Percentiles rank a stretch among this genome's conserved stretches.
Evolutionary conservation across 2,329 filamentous ascomycete genomes (phyloP).

Genomic region (Colletotrichum lupini): DNA sequence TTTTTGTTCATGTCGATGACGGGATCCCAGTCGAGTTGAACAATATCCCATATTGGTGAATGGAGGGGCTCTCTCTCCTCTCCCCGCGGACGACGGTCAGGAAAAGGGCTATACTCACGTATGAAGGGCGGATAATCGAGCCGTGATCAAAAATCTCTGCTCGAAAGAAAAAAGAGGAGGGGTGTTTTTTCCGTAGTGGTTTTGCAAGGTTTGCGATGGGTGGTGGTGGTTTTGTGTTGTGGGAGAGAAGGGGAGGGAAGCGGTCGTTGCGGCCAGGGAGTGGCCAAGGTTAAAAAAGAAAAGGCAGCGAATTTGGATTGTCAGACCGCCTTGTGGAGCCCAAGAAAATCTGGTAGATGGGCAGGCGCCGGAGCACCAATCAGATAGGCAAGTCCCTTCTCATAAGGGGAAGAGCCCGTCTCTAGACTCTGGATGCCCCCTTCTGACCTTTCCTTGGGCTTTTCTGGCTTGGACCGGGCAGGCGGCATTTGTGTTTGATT

Average conservation of each 20-base stretch:
- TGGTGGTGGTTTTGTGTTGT: conserved; percentile 34
- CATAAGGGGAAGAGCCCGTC: conserved; percentile 14
- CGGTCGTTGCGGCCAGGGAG: conserved; percentile 25
- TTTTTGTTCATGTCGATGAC: background rate
- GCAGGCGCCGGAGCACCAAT: conserved; percentile 25
- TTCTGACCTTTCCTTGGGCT: background rate
- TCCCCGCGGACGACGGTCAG: background rate
- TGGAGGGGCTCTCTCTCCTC: background rate
- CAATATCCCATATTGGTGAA: background rate
- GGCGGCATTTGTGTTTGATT: background rate
- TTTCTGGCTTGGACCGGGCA: background rate
- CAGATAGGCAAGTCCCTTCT: conserved; percentile 28
- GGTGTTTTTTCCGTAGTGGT: background rate
- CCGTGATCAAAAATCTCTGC: conserved; percentile 29
- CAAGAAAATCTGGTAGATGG: conserved; percentile 26
- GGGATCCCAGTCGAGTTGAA: background rate
- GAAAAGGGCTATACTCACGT: conserved; percentile 14
- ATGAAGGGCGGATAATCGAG: background rate
- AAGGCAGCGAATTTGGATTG: conserved; percentile 21
- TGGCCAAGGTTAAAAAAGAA: conserved; percentile 30
- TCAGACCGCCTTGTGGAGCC: conserved; percentile 35
- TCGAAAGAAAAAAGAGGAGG: conserved; percentile 7
- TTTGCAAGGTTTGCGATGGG: conserved; percentile 29
- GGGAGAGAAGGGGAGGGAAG: conserved; percentile 31
- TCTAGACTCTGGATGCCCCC: conserved; percentile 1